phyloP scores from a whole-genome alignment of 2,329 filamentous ascomycete genomes.

The Penicillium paneum region DNA sequence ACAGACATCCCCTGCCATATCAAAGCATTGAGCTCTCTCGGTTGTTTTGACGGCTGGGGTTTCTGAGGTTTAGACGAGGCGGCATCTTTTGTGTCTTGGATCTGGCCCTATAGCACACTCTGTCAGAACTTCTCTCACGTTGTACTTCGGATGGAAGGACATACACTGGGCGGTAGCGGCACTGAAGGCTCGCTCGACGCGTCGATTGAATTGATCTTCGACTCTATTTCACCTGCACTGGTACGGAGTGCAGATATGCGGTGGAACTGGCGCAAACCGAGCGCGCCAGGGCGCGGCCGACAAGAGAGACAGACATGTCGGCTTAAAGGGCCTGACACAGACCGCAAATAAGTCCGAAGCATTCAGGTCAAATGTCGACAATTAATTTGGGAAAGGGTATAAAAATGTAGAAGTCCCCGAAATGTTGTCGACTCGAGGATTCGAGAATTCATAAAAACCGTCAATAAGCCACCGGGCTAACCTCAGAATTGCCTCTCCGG shows the following conservation, averaged over 20 bases:
- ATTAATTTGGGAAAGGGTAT: slow-evolving; percentile 1
- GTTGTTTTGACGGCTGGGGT: not conserved
- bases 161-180: not conserved
- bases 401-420: not conserved
- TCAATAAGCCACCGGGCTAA: not conserved
- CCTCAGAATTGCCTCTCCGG: not conserved
- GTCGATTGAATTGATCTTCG: not conserved
- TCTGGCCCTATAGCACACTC: not conserved
- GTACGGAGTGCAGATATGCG: slow-evolving; percentile 18
- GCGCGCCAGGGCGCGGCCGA: slow-evolving; percentile 24
- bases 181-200: not conserved
- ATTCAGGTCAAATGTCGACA: slow-evolving; percentile 26
- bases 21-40: not conserved
- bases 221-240: slow-evolving; percentile 5
- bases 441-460: not conserved
- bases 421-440: not conserved
- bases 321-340: slow-evolving; percentile 35
- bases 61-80: not conserved
- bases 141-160: not conserved
- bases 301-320: slow-evolving; percentile 38
- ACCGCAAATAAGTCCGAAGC: slow-evolving; percentile 38
- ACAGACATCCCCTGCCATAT: not conserved
- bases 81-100: not conserved
- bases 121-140: not conserved
- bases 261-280: slow-evolving; percentile 28